Evolutionary conservation across 2,329 filamentous ascomycete species (phyloP), one percentile per base, ranked within the genome.

Genomic region (Trichoderma atrobrunneum): DNA sequence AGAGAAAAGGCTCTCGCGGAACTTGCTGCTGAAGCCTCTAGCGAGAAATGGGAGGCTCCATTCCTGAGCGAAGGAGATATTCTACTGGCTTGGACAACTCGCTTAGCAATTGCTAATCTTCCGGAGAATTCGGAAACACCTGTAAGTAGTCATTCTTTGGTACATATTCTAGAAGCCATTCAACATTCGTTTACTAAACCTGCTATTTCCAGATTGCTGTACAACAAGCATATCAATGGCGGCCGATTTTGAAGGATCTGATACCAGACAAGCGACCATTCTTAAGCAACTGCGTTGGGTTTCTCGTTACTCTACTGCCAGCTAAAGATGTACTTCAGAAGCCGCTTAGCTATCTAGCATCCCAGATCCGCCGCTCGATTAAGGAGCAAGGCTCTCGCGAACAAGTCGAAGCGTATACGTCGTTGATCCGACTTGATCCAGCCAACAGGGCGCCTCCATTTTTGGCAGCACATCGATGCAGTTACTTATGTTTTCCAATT

Each of bases 51-150:
- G 2, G 39, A 63, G 24, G 30, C 21, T 28, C 63, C 70, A 79
- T 87, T 85, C 71, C 65, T 87, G 51, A 86, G 83, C 72, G 84
- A 86, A 34, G 80, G 83, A 28, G 85, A 87, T 67, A 76, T 87
- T 3, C 76, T 87, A 11, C 76, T 79, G 0, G 83, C 83, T 1
- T 87, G 85, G 83, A n/a, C 32, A 21, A 10, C 59, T 28, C 60
- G 68, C 11, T 36, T 54, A 48, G 63, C 63, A 28, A 70, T 70
- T 8, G 36, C 36, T 14, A 43, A 70, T 54, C 66, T 30, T 54
- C 21, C 63, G 12, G 30, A 36, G 48, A 1, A 66, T 54, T 66
- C 36, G n/a, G 63, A 66, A 1, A 66, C 11, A n/a, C 30, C 48
- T 7, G 63, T 66, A 26, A 56, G 48, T 56, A 16, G 12, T 14